Conservation (phyloP, 371 early-diverging fungal genomes). For the Mortierella sp. region DNA sequence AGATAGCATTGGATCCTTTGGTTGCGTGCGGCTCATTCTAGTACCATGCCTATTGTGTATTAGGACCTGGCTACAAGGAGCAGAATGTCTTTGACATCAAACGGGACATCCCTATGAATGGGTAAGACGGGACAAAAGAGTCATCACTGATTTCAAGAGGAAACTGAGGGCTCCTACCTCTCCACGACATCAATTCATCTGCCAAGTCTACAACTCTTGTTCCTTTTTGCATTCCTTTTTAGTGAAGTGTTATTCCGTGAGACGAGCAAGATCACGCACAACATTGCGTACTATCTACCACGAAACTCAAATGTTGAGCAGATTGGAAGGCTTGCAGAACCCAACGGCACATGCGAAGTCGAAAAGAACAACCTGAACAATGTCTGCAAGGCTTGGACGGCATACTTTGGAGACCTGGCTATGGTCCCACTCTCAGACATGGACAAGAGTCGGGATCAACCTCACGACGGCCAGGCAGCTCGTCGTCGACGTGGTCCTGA, state of each 20-base stretch:
- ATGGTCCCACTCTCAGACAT: no score
- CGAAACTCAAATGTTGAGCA: conserved; percentile 77
- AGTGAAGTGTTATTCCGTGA: conserved; percentile 70
- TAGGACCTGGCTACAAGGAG: conserved; percentile 40
- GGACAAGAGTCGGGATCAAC: no score
- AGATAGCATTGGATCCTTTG: neutral
- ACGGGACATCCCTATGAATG: conserved; percentile 79
- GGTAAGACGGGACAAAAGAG: conserved; percentile 60
- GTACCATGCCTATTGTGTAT: neutral
- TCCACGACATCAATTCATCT: no score
- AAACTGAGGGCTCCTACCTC: neutral
- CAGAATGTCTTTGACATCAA: conserved; percentile 70
- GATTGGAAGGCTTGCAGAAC: conserved; percentile 53
- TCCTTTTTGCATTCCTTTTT: conserved; percentile 5
- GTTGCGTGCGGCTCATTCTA: neutral
- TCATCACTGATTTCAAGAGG: neutral
- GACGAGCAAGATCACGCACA: conserved; percentile 73
- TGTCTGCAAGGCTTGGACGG: conserved; percentile 50
- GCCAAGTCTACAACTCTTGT: neutral
- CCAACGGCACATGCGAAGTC: conserved; percentile 32
- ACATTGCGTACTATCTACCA: conserved; percentile 89
- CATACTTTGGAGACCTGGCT: conserved; percentile 45
- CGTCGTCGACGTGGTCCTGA: no score
- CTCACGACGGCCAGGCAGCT: no score
- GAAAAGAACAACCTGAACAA: conserved; percentile 42